Conservation (phyloP, 768 basidiomycete genomes). For the Hortiboletus flavorubellus region DNA sequence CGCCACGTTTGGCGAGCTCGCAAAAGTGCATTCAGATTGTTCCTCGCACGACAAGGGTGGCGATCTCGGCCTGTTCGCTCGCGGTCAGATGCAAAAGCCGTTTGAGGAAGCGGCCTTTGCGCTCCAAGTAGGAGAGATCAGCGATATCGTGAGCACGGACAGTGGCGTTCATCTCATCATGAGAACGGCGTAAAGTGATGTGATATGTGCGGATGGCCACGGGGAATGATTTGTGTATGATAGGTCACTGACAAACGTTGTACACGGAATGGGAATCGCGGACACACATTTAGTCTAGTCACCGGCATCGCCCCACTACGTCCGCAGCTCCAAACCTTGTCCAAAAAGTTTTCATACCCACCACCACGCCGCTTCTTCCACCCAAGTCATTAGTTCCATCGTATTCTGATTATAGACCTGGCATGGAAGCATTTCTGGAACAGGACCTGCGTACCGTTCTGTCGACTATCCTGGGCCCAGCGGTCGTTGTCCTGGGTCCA, state of each 20-base stretch:
- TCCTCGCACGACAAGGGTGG: conserved; percentile 79
- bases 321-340: not conserved
- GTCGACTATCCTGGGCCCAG: conserved; percentile 9
- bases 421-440: conserved; percentile 2
- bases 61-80: conserved; percentile 84
- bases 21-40: conserved; percentile 80
- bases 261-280: not conserved
- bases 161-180: conserved; percentile 94
- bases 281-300: not conserved
- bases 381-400: not conserved
- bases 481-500: conserved; percentile 8
- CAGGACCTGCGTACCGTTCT: conserved; percentile 3
- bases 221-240: conserved; percentile 1
- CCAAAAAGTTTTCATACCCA: not conserved
- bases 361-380: not conserved
- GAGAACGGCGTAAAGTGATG: conserved; percentile 60
- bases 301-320: not conserved
- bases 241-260: not conserved
- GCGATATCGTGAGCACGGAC: conserved; percentile 81
- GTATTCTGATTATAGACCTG: not conserved
- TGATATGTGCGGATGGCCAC: conserved; percentile 20
- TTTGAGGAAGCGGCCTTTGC: conserved; percentile 88
- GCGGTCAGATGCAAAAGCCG: conserved; percentile 93
- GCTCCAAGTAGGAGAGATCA: conserved; percentile 71
- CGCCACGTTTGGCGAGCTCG: conserved; percentile 74